Base-by-base conservation (phyloP, 768 basidiomycete species). In the Hypsizygus marmoreus region DNA sequence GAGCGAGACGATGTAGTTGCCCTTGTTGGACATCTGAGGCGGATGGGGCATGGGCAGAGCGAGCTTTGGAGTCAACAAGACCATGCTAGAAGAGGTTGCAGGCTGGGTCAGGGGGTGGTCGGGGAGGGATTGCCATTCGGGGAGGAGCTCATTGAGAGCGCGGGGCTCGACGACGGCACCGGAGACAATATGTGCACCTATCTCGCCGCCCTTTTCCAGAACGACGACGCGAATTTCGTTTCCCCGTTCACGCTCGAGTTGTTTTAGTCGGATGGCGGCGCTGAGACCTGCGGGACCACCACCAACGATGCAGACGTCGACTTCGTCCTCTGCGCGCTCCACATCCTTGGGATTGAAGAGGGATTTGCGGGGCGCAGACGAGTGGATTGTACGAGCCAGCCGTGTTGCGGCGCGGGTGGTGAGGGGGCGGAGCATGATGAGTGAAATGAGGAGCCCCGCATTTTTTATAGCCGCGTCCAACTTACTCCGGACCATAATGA, bases 301-400 rank as follows among this genome's bases (percentile, higher is more conserved):
- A 8, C 95, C 95, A 45, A 97, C 94, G 60, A 99, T 97, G 65
- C 93, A 95, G 26, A 98, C 94, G 58, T 99, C 95, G 26, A 95
- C 94, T 33, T 92, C 82, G 59, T 98, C 97, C 32, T 84, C 79
- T n/a, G 82, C 82, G 10, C 94, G 80, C 52, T 97, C 90, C 13
- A 93, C 74, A n/a, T 63, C 67, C 12, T 66, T 65, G 0, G 84
- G 79, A 58, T 88, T 77, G 62, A 73, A 76, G 53, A 75, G 58
- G 45, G 34, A 11, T 25, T 41, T 13, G 13, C 49, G 46, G 4
- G 38, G 25, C 19, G 30, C 33, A 28, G 54, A 44, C 23, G 47
- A 31, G 22, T 56, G 57, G 4, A 58, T 8, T 2, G 50, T 37
- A 33, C 54, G 57, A 17, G 47, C 40, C 8, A 51, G 47, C 19